Conservation (phyloP, 75 land plant species). For the Picea glauca region DNA sequence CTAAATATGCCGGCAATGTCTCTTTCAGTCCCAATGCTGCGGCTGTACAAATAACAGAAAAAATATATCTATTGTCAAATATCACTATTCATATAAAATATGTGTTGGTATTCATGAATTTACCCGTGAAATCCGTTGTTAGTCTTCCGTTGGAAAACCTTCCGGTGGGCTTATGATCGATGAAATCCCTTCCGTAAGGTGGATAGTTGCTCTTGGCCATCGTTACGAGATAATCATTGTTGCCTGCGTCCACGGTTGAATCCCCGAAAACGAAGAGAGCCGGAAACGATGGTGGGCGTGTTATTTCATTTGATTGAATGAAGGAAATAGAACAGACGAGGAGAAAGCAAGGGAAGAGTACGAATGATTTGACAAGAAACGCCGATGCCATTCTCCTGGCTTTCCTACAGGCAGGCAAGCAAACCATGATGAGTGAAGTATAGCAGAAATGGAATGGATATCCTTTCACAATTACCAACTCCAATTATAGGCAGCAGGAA, state of each 20-base stretch:
- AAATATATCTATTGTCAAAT: background rate
- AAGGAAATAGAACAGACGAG: too few relatives aligned
- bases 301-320: too few relatives aligned
- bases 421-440: too few relatives aligned
- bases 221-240: constrained; percentile 1
- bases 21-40: constrained; percentile 29
- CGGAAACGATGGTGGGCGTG: background rate
- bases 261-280: constrained; percentile 17
- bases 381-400: too few relatives aligned
- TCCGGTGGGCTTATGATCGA: background rate
- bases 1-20: constrained; percentile 43
- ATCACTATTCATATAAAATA: too few relatives aligned
- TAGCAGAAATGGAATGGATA: too few relatives aligned
- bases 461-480: too few relatives aligned
- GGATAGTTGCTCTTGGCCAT: background rate
- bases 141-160: constrained; percentile 18
- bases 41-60: constrained; percentile 20
- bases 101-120: too few relatives aligned
- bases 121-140: constrained; percentile 14
- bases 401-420: too few relatives aligned
- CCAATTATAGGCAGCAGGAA: too few relatives aligned
- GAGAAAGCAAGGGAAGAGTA: too few relatives aligned
- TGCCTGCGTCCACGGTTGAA: constrained; percentile 14
- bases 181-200: background rate
- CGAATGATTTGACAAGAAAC: too few relatives aligned